Percentiles rank a stretch among this genome's conserved stretches.
Conservation (phyloP, 768 basidiomycete genomes). For the Calocybe indica region DNA sequence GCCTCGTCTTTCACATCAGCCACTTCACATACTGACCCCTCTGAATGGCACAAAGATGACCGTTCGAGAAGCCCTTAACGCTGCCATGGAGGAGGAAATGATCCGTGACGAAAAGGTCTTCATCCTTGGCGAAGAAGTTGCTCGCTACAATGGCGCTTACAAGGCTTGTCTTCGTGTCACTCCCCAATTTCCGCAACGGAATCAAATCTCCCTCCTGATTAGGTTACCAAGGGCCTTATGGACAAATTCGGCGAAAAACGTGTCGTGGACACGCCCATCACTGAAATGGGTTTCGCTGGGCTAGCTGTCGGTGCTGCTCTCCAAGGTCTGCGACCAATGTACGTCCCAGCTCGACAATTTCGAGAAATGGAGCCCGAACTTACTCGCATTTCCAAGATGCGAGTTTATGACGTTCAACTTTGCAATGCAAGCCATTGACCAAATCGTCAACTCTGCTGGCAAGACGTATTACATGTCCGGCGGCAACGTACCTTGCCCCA, state of each 20-base stretch:
- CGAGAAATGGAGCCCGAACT: background rate
- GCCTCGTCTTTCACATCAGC: conserved; percentile 17
- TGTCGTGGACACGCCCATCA: conserved; percentile 95
- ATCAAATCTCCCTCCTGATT: conserved; percentile 9
- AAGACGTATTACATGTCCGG: conserved; percentile 99
- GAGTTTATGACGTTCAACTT: conserved; percentile 99
- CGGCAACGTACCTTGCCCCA: conserved; percentile 96
- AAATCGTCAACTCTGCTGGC: conserved; percentile 99
- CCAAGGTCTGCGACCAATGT: conserved; percentile 92
- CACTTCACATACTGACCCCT: conserved; percentile 4
- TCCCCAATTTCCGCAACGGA: background rate
- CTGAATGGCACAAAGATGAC: conserved; percentile 64
- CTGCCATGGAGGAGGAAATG: conserved; percentile 99
- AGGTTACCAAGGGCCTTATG: conserved; percentile 97
- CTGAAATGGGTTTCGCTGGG: conserved; percentile 99
- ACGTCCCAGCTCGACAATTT: conserved; percentile 18
- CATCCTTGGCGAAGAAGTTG: conserved; percentile 95
- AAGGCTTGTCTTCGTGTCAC: conserved; percentile 48
- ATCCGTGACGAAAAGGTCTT: conserved; percentile 91
- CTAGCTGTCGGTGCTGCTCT: conserved; percentile 92
- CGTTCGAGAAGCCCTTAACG: conserved; percentile 95
- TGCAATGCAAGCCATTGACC: conserved; percentile 99
- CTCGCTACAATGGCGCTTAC: conserved; percentile 97
- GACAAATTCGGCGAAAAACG: conserved; percentile 99
- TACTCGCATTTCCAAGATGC: conserved; percentile 46